Conservation (phyloP, 148 eudicot species). For the Rheum nobile region DNA sequence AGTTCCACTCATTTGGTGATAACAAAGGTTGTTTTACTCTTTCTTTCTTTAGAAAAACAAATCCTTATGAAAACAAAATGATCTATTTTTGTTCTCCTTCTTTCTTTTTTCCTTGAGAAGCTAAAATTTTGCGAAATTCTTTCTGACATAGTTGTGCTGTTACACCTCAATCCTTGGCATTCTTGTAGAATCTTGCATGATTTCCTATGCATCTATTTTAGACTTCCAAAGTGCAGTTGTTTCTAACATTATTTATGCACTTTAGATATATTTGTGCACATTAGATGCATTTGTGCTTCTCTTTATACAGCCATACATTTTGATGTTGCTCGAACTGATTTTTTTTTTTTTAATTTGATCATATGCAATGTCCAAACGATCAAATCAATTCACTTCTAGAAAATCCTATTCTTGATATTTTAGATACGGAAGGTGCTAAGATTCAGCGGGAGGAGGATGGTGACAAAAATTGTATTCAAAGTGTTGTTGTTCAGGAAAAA, state of each 20-base stretch:
- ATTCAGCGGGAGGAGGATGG: conserved; percentile 13
- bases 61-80: too few species aligned
- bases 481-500: conserved; percentile 21
- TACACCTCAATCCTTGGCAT: not conserved
- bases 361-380: conserved; percentile 21
- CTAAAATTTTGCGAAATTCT: not conserved
- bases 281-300: not conserved
- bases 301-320: not conserved
- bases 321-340: not conserved
- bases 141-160: not conserved
- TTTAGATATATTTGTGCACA: not conserved
- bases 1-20: conserved; percentile 1
- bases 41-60: too few species aligned
- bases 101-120: not conserved
- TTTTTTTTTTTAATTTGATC: not conserved
- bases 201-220: not conserved
- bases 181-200: not conserved
- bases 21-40: too few species aligned
- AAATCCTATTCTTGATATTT: conserved; percentile 18
- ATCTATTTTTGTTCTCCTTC: not conserved
- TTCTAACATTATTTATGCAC: not conserved
- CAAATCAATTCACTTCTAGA: conserved; percentile 18
- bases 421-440: conserved; percentile 23
- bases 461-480: conserved; percentile 5
- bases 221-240: not conserved